These are phyloP conservation scores for Podaxis sp. DNA, from an alignment of 768 basidiomycete species.

Conservation along the genomic window DNA sequence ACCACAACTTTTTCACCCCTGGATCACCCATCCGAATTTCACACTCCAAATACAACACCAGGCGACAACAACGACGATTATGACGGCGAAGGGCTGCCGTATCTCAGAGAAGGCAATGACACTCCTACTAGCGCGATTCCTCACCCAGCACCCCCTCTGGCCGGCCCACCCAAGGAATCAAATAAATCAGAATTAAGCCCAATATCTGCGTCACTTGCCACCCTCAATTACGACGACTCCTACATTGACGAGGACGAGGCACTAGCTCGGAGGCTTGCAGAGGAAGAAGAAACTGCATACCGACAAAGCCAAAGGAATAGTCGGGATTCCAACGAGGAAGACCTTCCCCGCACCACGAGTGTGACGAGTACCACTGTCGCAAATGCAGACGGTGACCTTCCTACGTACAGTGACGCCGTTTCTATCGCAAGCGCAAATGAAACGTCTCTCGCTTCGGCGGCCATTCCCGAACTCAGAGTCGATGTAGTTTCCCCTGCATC, in stretches of 20 bases:
- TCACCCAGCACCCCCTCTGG: neutral
- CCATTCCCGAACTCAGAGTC: conserved; percentile 7
- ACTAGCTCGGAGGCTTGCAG: conserved; percentile 38
- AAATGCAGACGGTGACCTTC: neutral
- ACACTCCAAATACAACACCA: neutral
- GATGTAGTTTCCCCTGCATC: neutral
- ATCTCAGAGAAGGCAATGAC: neutral
- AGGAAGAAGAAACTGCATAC: conserved; percentile 33
- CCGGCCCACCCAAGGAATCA: neutral
- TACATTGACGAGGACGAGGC: conserved; percentile 41
- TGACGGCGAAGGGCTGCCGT: conserved; percentile 1
- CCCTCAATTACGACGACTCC: conserved; percentile 3
- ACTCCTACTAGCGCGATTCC: neutral
- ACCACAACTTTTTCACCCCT: neutral
- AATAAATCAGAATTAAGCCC: neutral
- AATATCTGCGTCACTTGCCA: neutral
- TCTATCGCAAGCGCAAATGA: conserved; percentile 1
- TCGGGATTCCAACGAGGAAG: neutral
- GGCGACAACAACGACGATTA: neutral
- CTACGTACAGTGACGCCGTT: conserved; percentile 3
- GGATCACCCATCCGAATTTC: neutral
- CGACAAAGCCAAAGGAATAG: conserved; percentile 10
- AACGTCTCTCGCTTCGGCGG: neutral
- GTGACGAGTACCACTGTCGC: neutral
- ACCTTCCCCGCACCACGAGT: neutral